These are phyloP conservation scores for Nematocida parisii DNA, from an alignment of 371 early-diverging fungal species.

Conservation along the genomic window DNA sequence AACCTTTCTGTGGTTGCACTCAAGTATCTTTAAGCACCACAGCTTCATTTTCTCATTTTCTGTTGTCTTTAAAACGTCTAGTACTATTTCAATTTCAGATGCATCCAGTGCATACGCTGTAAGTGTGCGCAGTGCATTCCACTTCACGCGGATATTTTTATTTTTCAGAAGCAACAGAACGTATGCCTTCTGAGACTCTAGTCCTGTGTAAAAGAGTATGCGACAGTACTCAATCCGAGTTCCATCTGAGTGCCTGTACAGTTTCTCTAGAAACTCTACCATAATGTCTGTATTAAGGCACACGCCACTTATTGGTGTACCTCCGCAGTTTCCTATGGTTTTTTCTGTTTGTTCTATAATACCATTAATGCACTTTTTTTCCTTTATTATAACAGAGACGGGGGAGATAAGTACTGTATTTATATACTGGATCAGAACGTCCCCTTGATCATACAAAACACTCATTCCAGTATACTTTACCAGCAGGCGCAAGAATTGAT, in stretches of 20 bases:
- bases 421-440: neutral
- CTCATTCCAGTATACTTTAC: neutral
- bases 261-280: constrained; percentile 2
- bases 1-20: neutral
- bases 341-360: neutral
- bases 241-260: constrained; percentile 2
- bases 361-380: neutral
- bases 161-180: neutral
- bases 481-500: neutral
- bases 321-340: neutral
- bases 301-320: neutral
- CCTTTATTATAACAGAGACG: neutral
- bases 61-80: neutral
- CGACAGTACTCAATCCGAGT: constrained; percentile 36
- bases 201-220: neutral
- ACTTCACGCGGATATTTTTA: constrained; percentile 46
- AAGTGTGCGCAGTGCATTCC: constrained; percentile 44
- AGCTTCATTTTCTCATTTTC: constrained; percentile 34
- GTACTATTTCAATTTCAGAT: neutral
- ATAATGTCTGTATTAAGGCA: neutral
- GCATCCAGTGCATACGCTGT: neutral
- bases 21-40: constrained; percentile 31
- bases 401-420: neutral
- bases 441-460: constrained; percentile 1
- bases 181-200: neutral